Base-by-base conservation (phyloP, 2,329 filamentous ascomycete genomes). In the Fusarium clavum region DNA sequence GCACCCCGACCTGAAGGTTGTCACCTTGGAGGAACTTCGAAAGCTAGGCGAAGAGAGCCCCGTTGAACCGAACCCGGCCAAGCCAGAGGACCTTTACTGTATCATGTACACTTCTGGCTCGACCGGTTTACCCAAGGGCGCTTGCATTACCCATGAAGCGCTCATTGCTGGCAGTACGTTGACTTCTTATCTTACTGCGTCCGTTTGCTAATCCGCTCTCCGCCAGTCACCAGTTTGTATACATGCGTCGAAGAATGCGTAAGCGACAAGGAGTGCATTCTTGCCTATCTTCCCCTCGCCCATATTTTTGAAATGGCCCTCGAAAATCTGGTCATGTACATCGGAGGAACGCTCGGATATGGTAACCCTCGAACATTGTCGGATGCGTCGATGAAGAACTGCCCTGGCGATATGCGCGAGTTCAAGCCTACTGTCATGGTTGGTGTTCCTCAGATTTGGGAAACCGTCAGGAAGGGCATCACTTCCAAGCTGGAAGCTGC, bases 231-330 rank as follows among this genome's bases (percentile, higher is more conserved):
- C 48, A 96, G 96, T 78, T 88, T 97, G 47, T 88, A 91, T 77
- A 87, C 87, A 44, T 90, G 93, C 67, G 90, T 98, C 49, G 92
- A 92, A 24, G 89, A 91, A 62, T 91, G 91, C 75, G 88, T 98
- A 52, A 91, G 90, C 64, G 90, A 91, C 61, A 89, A 87, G 47
- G 96, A 99, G 74, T 87, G 88, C 47, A 85, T 98, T 45, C 87
- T 99, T 47, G 94, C 94, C 24, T 99, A 98, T 80, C 88, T 99
- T 16, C 96, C 96, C 3, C 90, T 97, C 56, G 94, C 96, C 4
- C 96, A 99, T 79, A 98, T 98, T 76, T 90, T 99, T 75, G 96
- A 99, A 81, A 96, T 97, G 81, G 92, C 95, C 63, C 93, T 99
- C 72, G 96, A 99, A 82, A 98, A 97, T 79, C 85, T 95, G 10